Conservation (phyloP, 345 rosid genomes). For the Lumnitzera racemosa region DNA sequence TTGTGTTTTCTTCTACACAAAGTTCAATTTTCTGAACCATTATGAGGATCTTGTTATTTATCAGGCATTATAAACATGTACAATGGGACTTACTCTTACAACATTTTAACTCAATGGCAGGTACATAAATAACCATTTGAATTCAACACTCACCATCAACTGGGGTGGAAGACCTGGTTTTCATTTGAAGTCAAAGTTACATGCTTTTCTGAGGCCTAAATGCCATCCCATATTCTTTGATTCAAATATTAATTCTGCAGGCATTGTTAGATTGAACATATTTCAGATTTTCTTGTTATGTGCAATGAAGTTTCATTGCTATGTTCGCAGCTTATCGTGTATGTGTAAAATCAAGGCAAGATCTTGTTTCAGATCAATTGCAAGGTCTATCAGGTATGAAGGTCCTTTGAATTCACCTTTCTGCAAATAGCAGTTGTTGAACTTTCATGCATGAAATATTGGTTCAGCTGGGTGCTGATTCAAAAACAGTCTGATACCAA, state of each 20-base stretch:
- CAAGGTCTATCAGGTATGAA: constrained; percentile 47
- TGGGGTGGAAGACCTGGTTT: constrained; percentile 50
- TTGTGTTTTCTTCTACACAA: constrained; percentile 18
- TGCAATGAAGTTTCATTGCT: constrained; percentile 85
- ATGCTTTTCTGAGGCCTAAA: constrained; percentile 54
- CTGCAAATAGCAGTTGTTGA: too few relatives aligned
- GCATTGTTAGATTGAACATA: constrained; percentile 62
- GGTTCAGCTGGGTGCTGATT: too few relatives aligned
- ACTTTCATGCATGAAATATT: too few relatives aligned
- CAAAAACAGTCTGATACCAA: too few relatives aligned
- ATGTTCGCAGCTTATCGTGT: constrained; percentile 40
- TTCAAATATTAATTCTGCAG: constrained; percentile 63
- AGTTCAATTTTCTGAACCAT: constrained; percentile 30
- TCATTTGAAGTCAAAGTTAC: constrained; percentile 36
- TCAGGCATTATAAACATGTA: background rate
- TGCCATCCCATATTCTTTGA: constrained; percentile 80
- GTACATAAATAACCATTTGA: constrained; percentile 57
- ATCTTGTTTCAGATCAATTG: constrained; percentile 30
- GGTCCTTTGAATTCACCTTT: background rate
- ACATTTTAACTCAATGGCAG: constrained; percentile 21
- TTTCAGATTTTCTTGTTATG: constrained; percentile 69
- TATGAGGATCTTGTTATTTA: background rate
- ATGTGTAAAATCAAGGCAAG: constrained; percentile 37
- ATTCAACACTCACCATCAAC: constrained; percentile 49
- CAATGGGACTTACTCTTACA: background rate